A percentile compares a stretch with the other conserved stretches of the same genome.
Conservation (phyloP, 345 rosid species). For the Euphorbia tirucalli region DNA sequence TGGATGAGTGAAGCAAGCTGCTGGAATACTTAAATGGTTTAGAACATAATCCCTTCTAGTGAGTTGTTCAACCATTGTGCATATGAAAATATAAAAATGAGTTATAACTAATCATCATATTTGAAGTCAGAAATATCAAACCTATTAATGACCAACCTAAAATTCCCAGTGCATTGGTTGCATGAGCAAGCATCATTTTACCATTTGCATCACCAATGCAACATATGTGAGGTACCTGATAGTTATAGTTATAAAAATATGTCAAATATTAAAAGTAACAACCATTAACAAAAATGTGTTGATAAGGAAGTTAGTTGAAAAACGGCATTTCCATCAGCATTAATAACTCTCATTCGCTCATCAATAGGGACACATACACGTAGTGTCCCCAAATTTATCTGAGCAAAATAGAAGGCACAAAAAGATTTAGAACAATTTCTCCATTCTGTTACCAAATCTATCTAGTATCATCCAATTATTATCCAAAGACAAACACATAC, state of each 20-base stretch:
- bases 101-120: not conserved
- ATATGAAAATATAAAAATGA: conserved; percentile 16
- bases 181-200: conserved; percentile 99
- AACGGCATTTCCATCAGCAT: conserved; percentile 77
- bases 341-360: conserved; percentile 83
- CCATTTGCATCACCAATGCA: conserved; percentile 98
- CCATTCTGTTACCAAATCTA: not conserved
- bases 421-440: conserved; percentile 4
- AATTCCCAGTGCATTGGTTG: conserved; percentile 99
- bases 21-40: conserved; percentile 91
- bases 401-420: conserved; percentile 12
- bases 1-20: conserved; percentile 99
- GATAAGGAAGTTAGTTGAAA: conserved; percentile 17
- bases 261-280: conserved; percentile 7
- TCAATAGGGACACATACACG: conserved; percentile 92
- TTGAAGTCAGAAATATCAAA: conserved; percentile 1
- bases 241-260: conserved; percentile 12
- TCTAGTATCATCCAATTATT: not conserved
- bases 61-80: conserved; percentile 89
- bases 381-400: conserved; percentile 85
- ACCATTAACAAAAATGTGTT: not conserved
- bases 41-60: conserved; percentile 88
- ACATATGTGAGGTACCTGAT: conserved; percentile 79
- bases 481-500: too few species aligned
- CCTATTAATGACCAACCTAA: conserved; percentile 51